phyloP scores from a whole-genome alignment of 169 alveolate species.

The Plasmodium blacklocki region DNA sequence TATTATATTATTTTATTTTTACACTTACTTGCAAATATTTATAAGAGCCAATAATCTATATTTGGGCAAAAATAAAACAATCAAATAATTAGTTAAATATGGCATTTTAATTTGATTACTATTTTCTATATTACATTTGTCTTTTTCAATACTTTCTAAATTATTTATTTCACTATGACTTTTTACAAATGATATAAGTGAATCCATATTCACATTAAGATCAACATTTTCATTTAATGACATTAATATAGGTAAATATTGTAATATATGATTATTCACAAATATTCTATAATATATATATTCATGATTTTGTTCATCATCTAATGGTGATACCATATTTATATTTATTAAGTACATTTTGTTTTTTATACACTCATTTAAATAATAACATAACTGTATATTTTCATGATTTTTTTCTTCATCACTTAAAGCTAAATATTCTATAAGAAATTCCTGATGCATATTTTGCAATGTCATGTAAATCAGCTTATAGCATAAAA shows the following conservation, averaged over 20 bases:
- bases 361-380: slow-evolving; percentile 55
- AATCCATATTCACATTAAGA: slow-evolving; percentile 34
- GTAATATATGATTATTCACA: slow-evolving; percentile 35
- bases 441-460: slow-evolving; percentile 74
- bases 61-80: slow-evolving; percentile 62
- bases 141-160: slow-evolving; percentile 9
- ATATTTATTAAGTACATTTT: slow-evolving; percentile 66
- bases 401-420: slow-evolving; percentile 53
- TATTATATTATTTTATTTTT: neutral
- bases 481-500: slow-evolving; percentile 77
- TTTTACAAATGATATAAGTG: slow-evolving; percentile 28
- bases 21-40: slow-evolving; percentile 69
- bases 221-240: slow-evolving; percentile 30
- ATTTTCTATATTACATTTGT: neutral
- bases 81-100: slow-evolving; percentile 52
- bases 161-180: slow-evolving; percentile 18
- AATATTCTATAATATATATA: slow-evolving; percentile 34
- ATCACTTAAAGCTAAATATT: slow-evolving; percentile 47
- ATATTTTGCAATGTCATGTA: slow-evolving; percentile 81
- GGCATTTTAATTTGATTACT: slow-evolving; percentile 35
- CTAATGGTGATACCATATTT: slow-evolving; percentile 54
- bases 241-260: slow-evolving; percentile 41
- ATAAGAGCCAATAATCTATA: slow-evolving; percentile 64
- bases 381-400: slow-evolving; percentile 54
- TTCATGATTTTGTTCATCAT: slow-evolving; percentile 40